Conservation (phyloP, 129 eudicot genomes). For the Helianthus tuberosus region DNA sequence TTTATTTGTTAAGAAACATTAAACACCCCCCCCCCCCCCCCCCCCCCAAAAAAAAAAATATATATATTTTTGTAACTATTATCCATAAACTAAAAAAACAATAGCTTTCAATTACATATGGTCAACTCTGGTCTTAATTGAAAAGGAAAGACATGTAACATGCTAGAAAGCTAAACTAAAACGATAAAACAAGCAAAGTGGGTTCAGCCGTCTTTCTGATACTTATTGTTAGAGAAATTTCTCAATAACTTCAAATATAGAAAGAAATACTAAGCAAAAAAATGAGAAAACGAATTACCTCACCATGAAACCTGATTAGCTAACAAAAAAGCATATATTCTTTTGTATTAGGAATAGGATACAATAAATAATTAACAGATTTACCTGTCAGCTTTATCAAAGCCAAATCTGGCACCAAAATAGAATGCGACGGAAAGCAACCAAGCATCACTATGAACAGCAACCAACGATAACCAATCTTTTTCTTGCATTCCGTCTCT, state of each 20-base stretch:
- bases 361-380: background rate
- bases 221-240: background rate
- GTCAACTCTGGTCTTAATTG: too few relatives aligned
- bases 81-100: too few relatives aligned
- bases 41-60: too few relatives aligned
- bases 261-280: background rate
- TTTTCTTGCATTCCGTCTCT: slow-evolving; percentile 13
- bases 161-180: too few relatives aligned
- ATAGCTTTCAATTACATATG: too few relatives aligned
- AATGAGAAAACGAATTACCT: background rate
- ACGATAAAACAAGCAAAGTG: too few relatives aligned
- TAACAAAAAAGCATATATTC: background rate
- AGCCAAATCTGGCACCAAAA: slow-evolving; percentile 13
- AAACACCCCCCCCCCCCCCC: too few relatives aligned
- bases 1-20: too few relatives aligned
- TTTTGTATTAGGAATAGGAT: background rate
- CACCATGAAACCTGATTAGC: background rate
- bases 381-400: slow-evolving; percentile 16
- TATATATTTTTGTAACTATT: too few relatives aligned
- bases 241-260: background rate
- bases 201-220: too few relatives aligned
- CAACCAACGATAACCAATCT: slow-evolving; percentile 12
- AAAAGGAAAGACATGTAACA: too few relatives aligned
- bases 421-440: slow-evolving; percentile 8
- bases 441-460: slow-evolving; percentile 14